Evolutionary conservation across 139 green algal species (phyloP).

Genomic region (Tetratostichococcus sp.): DNA sequence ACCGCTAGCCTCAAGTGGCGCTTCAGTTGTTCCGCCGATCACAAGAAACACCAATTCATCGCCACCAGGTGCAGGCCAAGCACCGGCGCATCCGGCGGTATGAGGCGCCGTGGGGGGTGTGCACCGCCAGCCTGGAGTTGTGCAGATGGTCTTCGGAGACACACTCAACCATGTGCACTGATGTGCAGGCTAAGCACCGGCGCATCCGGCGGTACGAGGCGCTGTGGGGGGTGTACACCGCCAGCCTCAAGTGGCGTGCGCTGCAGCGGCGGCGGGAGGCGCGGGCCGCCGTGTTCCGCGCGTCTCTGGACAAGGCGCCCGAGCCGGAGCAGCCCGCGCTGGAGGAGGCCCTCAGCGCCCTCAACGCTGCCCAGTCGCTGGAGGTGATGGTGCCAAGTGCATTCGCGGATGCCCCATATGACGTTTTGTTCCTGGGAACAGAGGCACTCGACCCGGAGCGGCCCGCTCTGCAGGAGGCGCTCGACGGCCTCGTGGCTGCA

Average conservation of each 20-base stretch:
- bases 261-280: conserved; percentile 32
- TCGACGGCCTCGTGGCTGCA: no score
- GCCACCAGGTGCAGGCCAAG: no score
- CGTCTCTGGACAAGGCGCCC: conserved; percentile 18
- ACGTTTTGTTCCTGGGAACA: no score
- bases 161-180: no score
- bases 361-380: conserved; percentile 13
- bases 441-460: no score
- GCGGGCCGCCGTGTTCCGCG: conserved; percentile 15
- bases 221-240: conserved; percentile 51
- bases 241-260: conserved; percentile 27
- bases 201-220: conserved; percentile 66
- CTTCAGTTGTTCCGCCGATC: no score
- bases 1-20: conserved; percentile 26
- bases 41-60: no score
- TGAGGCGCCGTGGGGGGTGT: conserved; percentile 62
- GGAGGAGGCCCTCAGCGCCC: conserved; percentile 18
- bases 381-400: conserved; percentile 21
- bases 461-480: no score
- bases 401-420: no score
- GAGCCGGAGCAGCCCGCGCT: conserved; percentile 18
- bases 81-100: conserved; percentile 60
- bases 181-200: no score
- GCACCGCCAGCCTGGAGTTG: conserved; percentile 28
- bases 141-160: no score